phyloP scores from a whole-genome alignment of 2,329 filamentous ascomycete species.

The Rachicladosporium sp. region DNA sequence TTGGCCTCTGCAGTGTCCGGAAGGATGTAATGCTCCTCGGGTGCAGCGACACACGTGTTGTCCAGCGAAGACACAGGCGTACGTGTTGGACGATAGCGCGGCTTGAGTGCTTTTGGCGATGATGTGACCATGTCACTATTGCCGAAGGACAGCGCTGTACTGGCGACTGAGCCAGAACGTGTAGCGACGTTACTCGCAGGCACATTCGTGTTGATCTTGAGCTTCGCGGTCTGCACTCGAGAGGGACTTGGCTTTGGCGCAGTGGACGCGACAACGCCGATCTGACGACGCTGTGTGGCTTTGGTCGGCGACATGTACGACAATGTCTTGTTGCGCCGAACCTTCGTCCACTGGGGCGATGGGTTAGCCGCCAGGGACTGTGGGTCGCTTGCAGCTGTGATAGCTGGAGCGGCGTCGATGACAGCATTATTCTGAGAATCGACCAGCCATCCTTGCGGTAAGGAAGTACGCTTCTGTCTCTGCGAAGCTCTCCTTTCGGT shows the following conservation, averaged over 20 bases:
- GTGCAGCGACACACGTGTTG: too few species aligned
- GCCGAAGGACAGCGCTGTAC: too few species aligned
- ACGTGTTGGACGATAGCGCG: too few species aligned
- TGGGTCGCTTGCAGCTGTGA: background rate
- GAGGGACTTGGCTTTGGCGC: background rate
- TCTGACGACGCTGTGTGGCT: conserved; percentile 6
- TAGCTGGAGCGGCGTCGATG: background rate
- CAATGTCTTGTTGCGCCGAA: conserved; percentile 16
- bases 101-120: conserved; percentile 9
- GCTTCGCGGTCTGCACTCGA: background rate
- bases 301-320: conserved; percentile 22
- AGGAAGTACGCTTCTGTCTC: conserved; percentile 14
- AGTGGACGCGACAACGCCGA: background rate
- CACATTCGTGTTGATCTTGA: background rate
- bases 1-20: too few species aligned
- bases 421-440: too few species aligned
- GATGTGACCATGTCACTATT: conserved; percentile 5
- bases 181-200: background rate
- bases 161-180: background rate
- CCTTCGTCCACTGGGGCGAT: background rate
- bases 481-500: conserved; percentile 9
- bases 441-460: conserved; percentile 17
- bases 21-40: too few species aligned
- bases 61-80: too few species aligned
- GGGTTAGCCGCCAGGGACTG: background rate